A percentile compares a stretch with the other conserved stretches of the same genome.
Conservation (phyloP, 352 stramenopile genomes). For the Phytophthora pseudosyringae region DNA sequence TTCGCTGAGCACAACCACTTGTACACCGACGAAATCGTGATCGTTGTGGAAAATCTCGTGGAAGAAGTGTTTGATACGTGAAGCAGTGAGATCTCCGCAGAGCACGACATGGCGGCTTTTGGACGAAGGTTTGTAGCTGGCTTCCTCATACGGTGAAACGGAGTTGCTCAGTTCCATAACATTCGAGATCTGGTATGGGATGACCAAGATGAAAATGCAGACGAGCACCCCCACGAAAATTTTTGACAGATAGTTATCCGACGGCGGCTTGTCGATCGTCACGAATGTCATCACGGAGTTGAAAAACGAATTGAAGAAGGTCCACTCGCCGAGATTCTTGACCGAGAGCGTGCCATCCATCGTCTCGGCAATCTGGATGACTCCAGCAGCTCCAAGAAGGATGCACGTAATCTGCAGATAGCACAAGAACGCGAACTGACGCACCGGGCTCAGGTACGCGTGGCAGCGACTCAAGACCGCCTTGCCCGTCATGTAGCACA, state of each 20-base stretch:
- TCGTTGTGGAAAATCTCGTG: conserved; percentile 89
- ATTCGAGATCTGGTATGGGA: conserved; percentile 86
- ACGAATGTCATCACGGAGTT: conserved; percentile 90
- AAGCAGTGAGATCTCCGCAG: conserved; percentile 82
- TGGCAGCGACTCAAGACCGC: conserved; percentile 84
- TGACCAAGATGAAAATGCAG: conserved; percentile 84
- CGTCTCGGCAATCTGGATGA: conserved; percentile 89
- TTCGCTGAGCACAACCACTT: conserved; percentile 80
- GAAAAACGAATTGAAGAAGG: conserved; percentile 90
- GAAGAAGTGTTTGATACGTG: conserved; percentile 88
- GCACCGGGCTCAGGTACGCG: conserved; percentile 76
- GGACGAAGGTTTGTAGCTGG: conserved; percentile 72
- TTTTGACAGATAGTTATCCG: conserved; percentile 84
- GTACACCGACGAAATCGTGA: conserved; percentile 82
- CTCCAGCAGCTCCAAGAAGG: conserved; percentile 71
- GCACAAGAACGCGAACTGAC: conserved; percentile 81
- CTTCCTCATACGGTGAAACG: conserved; percentile 76
- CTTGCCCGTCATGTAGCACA: conserved; percentile 80
- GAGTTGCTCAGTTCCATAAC: conserved; percentile 82
- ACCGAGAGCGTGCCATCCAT: conserved; percentile 58
- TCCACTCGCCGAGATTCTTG: conserved; percentile 81
- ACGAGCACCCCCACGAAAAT: conserved; percentile 84
- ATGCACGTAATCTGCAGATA: conserved; percentile 87
- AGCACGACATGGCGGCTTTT: conserved; percentile 79
- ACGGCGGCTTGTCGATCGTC: conserved; percentile 84